phyloP scores from a whole-genome alignment of 2,329 filamentous ascomycete species.

The Alternaria arborescens region DNA sequence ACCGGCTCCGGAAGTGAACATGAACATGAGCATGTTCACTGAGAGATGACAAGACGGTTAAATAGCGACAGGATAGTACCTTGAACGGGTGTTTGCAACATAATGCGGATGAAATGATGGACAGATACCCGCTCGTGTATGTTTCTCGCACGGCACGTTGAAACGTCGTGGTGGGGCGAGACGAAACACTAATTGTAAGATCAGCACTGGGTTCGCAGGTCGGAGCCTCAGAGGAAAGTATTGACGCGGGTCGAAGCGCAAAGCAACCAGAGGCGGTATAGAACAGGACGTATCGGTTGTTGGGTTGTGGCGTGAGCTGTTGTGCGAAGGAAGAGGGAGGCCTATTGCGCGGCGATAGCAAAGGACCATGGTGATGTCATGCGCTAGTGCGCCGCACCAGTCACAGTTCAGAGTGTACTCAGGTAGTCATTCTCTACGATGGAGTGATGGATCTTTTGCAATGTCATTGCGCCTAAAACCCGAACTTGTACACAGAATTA shows the following conservation, averaged over 20 bases:
- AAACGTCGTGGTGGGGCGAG: slow-evolving; percentile 30
- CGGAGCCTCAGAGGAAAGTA: background rate
- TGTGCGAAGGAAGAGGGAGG: background rate
- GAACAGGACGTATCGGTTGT: background rate
- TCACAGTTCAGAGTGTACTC: background rate
- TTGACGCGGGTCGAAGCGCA: background rate
- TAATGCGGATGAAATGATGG: background rate
- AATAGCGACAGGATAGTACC: slow-evolving; percentile 1
- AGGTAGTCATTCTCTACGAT: background rate
- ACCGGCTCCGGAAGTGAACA: background rate
- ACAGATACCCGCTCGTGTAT: background rate
- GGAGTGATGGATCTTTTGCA: background rate
- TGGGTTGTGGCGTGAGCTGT: background rate
- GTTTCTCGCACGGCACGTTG: slow-evolving; percentile 18
- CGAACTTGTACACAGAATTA: background rate
- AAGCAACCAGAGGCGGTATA: background rate
- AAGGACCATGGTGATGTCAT: background rate
- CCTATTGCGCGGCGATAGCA: background rate
- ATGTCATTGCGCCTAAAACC: background rate
- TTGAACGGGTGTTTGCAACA: background rate
- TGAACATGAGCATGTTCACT: background rate
- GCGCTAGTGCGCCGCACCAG: background rate
- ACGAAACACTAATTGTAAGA: slow-evolving; percentile 33
- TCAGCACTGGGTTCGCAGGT: slow-evolving; percentile 23
- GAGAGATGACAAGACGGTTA: background rate